Conservation (phyloP, 352 stramenopile species). For the Globisporangium viniferum region DNA sequence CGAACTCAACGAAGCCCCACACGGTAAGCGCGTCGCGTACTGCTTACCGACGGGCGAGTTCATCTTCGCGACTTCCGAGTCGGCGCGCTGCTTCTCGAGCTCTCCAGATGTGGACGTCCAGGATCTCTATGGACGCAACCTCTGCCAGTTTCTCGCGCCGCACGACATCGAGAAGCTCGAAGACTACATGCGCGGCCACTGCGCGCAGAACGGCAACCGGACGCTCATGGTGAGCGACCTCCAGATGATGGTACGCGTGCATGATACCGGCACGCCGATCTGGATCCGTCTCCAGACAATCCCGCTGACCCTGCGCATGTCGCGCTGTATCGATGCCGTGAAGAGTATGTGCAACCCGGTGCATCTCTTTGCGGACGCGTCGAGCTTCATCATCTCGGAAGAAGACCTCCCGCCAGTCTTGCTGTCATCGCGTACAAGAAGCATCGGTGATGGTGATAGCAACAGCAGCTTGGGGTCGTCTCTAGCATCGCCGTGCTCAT, state of each 20-base stretch:
- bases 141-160: constrained; percentile 53
- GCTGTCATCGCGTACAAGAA: constrained; percentile 13
- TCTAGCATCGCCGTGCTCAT: constrained; percentile 4
- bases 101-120: constrained; percentile 18
- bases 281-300: constrained; percentile 60
- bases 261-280: constrained; percentile 24
- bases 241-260: constrained; percentile 44
- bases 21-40: constrained; percentile 53
- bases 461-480: constrained; percentile 2
- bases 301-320: constrained; percentile 64
- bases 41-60: constrained; percentile 75
- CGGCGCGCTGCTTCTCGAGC: constrained; percentile 33
- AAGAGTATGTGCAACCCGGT: constrained; percentile 30
- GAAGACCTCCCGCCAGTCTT: constrained; percentile 51
- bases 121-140: constrained; percentile 59
- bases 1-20: constrained; percentile 51
- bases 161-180: constrained; percentile 62
- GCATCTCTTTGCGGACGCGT: constrained; percentile 65
- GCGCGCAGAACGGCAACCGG: constrained; percentile 14
- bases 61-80: constrained; percentile 56
- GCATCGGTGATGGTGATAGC: constrained; percentile 5
- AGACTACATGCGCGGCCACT: constrained; percentile 43
- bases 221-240: constrained; percentile 27
- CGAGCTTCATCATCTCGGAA: constrained; percentile 69
- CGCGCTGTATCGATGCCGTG: constrained; percentile 81